Evolutionary conservation across 1,284 basidiomycete species (phyloP), one percentile per base, ranked within the genome.

Genomic region (Fomitiporia mediterranea): DNA sequence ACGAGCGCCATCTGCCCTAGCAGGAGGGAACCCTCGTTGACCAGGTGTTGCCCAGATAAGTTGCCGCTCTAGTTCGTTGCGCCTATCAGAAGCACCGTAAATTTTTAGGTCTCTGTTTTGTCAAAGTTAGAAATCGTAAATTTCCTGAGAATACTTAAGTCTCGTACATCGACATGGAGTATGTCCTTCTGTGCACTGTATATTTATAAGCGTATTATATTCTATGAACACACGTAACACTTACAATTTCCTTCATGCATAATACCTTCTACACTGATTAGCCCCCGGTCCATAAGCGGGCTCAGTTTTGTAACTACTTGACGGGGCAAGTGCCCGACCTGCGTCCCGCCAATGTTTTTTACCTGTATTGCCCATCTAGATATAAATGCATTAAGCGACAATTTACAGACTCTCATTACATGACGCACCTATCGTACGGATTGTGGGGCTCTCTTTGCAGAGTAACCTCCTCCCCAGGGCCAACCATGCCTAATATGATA

Each of bases 261-360:
- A 9, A 84, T 74, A 7, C 90, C 91, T 71, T 94, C 91, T 4
- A 89, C 81, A 0, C 77, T 83, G 39, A 94, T 75, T 5, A 77
- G 56, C 5, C 68, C 68, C 34, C 69, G 69, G 67, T 94, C 91
- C 58, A 94, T 79, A 28, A 93, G 73, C 0, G 86, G 83, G 1
- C 90, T 79, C 11, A 93, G 72, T 60, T 79, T 79, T 0, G 68
- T 59, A 0, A 82, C 88, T 7, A 86, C 76, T n/a, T 70, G 68
- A 39, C 79, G 76, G 1, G 89, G 85, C 35, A 94, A 68, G 68
- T 93, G 91, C 2, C 91, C 91, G 3, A 94, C 89, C 75, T 92
- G 90, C 13, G 70, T 71, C 0, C 77, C 73, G 0, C 76, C 73
- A 30, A 91, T 91, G 63, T 94, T 94, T 65, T 81, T 75, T 8